Conservation (phyloP, 1,284 basidiomycete species). For the Moniliella sp. region DNA sequence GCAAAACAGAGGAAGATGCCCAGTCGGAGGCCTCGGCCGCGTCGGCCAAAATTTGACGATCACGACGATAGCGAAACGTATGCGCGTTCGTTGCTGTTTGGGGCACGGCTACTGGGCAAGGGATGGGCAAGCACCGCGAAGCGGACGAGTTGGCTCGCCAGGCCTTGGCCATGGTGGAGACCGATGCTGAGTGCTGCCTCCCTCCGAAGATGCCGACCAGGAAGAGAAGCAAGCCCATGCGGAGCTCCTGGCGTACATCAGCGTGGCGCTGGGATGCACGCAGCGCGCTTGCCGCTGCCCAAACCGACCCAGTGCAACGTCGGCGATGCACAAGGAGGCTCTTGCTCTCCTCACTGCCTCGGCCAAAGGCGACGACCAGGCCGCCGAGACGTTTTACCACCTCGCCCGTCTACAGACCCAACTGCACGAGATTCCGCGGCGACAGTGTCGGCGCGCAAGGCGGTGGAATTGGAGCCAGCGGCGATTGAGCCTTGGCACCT, state of each 20-base stretch:
- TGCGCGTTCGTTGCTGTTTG: constrained; percentile 14
- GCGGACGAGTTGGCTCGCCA: constrained; percentile 15
- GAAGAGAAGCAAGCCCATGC: background rate
- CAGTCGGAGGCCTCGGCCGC: no score
- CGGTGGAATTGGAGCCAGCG: constrained; percentile 49
- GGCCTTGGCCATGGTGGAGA: constrained; percentile 9
- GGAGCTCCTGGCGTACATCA: constrained; percentile 7
- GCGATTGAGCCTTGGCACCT: constrained; percentile 76
- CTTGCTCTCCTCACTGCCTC: constrained; percentile 44
- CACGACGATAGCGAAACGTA: constrained; percentile 4
- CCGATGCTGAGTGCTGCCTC: constrained; percentile 3
- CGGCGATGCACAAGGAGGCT: constrained; percentile 43
- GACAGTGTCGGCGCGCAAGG: constrained; percentile 48
- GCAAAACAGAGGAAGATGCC: no score
- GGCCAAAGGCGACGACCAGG: constrained; percentile 41
- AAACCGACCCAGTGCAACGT: constrained; percentile 47
- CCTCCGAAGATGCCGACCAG: no score
- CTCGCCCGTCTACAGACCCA: constrained; percentile 40
- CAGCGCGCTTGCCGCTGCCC: constrained; percentile 35
- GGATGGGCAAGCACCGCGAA: constrained; percentile 9
- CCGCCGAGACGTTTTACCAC: constrained; percentile 45
- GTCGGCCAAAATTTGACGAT: no score
- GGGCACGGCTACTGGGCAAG: constrained; percentile 10
- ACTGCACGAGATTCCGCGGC: constrained; percentile 52
- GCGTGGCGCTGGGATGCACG: constrained; percentile 12